These are phyloP conservation scores for Micractinium sp. DNA, from an alignment of 139 green algal genomes.

Conservation along the genomic window DNA sequence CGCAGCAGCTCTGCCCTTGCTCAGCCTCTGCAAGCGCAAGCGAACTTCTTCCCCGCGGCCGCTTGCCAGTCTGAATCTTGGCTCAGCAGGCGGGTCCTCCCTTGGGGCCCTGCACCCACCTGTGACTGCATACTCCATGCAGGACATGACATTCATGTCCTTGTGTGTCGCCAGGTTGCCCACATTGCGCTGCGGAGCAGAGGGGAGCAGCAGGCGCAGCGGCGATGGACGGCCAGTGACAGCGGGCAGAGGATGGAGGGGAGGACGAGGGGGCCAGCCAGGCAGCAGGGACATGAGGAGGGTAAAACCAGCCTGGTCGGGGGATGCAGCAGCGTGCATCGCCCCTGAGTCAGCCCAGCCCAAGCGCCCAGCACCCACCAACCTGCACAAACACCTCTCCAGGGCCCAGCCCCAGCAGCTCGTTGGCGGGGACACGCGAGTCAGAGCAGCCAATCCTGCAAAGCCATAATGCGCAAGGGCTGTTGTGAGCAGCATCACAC, in stretches of 20 bases:
- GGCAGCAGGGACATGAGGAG: not conserved
- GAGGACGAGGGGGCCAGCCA: not conserved
- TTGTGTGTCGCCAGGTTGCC: constrained; percentile 84
- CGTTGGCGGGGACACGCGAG: constrained; percentile 74
- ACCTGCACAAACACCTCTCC: constrained; percentile 80
- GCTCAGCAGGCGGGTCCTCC: too few species aligned
- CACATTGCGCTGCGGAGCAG: constrained; percentile 75
- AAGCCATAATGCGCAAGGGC: not conserved
- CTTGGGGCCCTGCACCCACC: not conserved
- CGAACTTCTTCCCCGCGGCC: too few species aligned
- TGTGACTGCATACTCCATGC: constrained; percentile 19
- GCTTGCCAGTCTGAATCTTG: too few species aligned
- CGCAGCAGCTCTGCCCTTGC: too few species aligned
- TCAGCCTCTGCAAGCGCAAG: too few species aligned
- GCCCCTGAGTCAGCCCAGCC: too few species aligned
- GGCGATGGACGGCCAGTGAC: not conserved
- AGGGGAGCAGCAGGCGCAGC: not conserved
- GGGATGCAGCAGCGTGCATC: not conserved
- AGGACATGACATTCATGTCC: constrained; percentile 81
- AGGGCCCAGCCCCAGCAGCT: constrained; percentile 74
- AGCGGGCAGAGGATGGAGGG: not conserved
- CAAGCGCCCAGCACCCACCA: not conserved
- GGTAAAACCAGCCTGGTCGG: too few species aligned
- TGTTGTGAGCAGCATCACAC: not conserved
- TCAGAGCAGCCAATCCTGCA: constrained; percentile 82